Evolutionary conservation across 805 yeast species (phyloP), one percentile per base, ranked within the genome.

Genomic region (Myxozyma lipomycoides): DNA sequence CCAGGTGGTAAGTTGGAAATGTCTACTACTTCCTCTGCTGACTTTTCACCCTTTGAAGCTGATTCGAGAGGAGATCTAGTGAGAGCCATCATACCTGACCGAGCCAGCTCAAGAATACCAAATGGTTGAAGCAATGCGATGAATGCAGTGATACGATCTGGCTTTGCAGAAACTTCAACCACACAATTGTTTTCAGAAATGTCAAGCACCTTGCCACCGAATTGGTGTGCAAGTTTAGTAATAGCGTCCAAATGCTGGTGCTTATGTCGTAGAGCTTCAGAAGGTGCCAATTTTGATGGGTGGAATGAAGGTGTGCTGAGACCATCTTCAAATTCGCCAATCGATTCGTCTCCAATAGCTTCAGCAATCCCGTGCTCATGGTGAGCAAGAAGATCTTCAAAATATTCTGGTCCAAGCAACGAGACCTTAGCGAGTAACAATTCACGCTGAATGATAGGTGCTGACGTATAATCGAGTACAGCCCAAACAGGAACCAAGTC

Each of bases 401-500:
- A 93, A 74, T 90, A 93, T 73, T 93, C 98, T n/a, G 97, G 95
- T 37, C 98, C 98, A 62, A 93, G 75, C 55, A 93, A 75, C 5
- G 97, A 89, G 43, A 93, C 84, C 74, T 96, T 82, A 30, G 96
- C 96, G 64, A 93, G 75, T 50, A 93, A 75, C 63, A 93, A 77
- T 74, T 93, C 98, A 69, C 98, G 81, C 68, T 83, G 81, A 68
- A 93, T 87, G 63, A 89, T 86, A 65, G 91, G 87, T 23, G 96
- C 82, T 63, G 86, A 79, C 46, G 96, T 78, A 74, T 93, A 93
- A 71, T 93, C 96, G 67, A 93, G 76, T 35, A 93, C 98, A 3
- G 98, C 98, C 73, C 95, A 93, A 26, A 93, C 98, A 4, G 98
- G 98, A 32, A 93, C 98, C 67, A 93, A 78, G 65, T 93, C 97